These are phyloP conservation scores for Colletotrichum truncatum DNA, from an alignment of 2,329 filamentous ascomycete genomes.

Conservation along the genomic window DNA sequence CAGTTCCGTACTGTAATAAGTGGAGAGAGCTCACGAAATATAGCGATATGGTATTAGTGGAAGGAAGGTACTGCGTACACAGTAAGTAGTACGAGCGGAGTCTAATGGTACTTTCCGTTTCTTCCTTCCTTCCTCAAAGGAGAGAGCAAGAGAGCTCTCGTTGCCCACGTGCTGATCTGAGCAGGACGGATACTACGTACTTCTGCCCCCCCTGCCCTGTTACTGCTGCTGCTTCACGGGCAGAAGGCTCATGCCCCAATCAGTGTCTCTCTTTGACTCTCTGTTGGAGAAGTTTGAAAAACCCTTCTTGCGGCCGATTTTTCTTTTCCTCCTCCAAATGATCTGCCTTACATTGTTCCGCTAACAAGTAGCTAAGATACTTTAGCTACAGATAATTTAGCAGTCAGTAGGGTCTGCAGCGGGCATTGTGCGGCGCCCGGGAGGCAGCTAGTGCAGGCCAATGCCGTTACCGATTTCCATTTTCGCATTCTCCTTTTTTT, in stretches of 20 bases:
- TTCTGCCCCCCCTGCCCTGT: too few relatives aligned
- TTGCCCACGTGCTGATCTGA: neutral
- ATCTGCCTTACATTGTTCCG: slow-evolving; percentile 21
- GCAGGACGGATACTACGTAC: neutral
- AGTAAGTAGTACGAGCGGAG: neutral
- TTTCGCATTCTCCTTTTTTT: neutral
- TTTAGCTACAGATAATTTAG: neutral
- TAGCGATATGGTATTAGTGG: neutral
- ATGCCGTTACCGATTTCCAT: neutral
- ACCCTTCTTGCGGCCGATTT: neutral
- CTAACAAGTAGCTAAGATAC: too few relatives aligned
- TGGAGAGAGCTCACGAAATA: slow-evolving; percentile 19
- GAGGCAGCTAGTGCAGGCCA: neutral
- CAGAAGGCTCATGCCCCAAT: neutral
- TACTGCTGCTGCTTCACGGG: too few relatives aligned
- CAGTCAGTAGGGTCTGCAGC: slow-evolving; percentile 4
- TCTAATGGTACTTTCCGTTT: neutral
- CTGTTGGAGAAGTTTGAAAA: neutral
- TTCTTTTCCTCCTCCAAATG: slow-evolving; percentile 17
- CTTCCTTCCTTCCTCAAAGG: neutral
- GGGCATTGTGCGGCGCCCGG: neutral
- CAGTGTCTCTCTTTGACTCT: neutral
- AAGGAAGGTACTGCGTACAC: neutral
- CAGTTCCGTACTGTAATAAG: neutral
- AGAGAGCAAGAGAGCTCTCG: neutral